phyloP scores from a whole-genome alignment of 2,329 filamentous ascomycete species.

The Drechslerella stenobrocha region DNA sequence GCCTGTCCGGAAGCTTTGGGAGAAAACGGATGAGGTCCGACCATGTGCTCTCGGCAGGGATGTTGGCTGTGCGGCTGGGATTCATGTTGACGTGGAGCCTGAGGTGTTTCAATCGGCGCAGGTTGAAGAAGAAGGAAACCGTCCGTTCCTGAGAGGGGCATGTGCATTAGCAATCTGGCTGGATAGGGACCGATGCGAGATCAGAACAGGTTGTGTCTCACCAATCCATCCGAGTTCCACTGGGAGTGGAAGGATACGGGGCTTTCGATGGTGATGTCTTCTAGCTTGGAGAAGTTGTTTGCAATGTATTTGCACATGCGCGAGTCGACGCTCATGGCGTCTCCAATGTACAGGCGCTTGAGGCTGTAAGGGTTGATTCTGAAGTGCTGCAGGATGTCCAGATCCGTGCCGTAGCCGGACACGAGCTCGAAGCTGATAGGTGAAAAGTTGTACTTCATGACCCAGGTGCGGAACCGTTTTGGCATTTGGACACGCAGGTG shows the following conservation, averaged over 20 bases:
- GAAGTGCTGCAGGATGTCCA: slow-evolving; percentile 46
- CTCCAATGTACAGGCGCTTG: slow-evolving; percentile 32
- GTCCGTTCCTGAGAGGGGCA: slow-evolving; percentile 38
- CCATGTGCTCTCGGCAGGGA: slow-evolving; percentile 46
- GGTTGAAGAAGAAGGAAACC: slow-evolving; percentile 46
- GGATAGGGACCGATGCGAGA: slow-evolving; percentile 14
- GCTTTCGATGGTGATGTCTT: slow-evolving; percentile 46
- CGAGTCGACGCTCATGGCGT: slow-evolving; percentile 47
- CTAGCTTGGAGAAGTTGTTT: slow-evolving; percentile 38
- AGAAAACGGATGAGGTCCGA: slow-evolving; percentile 41
- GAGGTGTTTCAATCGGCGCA: slow-evolving; percentile 47
- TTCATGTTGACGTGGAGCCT: slow-evolving; percentile 48
- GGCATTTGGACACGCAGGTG: slow-evolving; percentile 47
- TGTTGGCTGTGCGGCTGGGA: slow-evolving; percentile 46
- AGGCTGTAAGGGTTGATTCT: slow-evolving; percentile 46
- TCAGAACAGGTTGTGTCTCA: slow-evolving; percentile 27
- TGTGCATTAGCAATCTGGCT: slow-evolving; percentile 26
- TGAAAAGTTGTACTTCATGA: slow-evolving; percentile 46
- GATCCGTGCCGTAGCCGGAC: slow-evolving; percentile 39
- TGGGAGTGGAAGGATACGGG: slow-evolving; percentile 48
- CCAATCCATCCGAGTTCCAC: slow-evolving; percentile 47
- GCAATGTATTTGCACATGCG: slow-evolving; percentile 48
- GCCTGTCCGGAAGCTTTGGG: slow-evolving; percentile 39
- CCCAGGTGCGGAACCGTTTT: slow-evolving; percentile 46
- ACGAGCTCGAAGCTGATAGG: slow-evolving; percentile 45